phyloP scores from a whole-genome alignment of 768 basidiomycete species.

The Auricularia sp. region DNA sequence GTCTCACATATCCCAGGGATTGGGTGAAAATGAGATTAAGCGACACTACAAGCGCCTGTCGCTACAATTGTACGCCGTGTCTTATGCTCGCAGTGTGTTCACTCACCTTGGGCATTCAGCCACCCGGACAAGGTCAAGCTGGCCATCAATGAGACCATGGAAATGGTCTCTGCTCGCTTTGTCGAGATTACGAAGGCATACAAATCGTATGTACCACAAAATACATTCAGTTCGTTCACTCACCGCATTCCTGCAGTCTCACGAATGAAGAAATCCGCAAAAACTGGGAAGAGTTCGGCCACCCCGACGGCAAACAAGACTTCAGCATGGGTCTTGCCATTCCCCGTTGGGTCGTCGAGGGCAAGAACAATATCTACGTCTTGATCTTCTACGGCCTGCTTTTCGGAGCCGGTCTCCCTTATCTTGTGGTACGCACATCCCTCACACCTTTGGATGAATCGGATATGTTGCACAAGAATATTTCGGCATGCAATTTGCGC shows the following conservation, averaged over 20 bases:
- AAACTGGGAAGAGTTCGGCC: constrained; percentile 81
- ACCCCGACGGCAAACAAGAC: constrained; percentile 96
- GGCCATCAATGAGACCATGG: constrained; percentile 71
- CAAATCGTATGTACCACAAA: too few relatives aligned
- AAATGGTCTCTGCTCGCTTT: constrained; percentile 77
- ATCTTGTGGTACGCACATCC: too few relatives aligned
- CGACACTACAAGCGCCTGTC: constrained; percentile 90
- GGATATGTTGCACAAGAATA: too few relatives aligned
- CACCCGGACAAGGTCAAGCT: constrained; percentile 95
- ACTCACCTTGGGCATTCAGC: constrained; percentile 30
- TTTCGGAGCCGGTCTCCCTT: constrained; percentile 81
- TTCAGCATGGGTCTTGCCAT: constrained; percentile 91
- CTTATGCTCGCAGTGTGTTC: background rate
- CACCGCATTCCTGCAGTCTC: too few relatives aligned
- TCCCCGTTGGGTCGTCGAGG: constrained; percentile 86
- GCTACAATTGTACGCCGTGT: constrained; percentile 51
- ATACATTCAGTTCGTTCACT: too few relatives aligned
- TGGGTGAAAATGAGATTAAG: constrained; percentile 86
- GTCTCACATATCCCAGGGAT: constrained; percentile 31
- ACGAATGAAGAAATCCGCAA: constrained; percentile 88
- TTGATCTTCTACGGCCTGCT: constrained; percentile 77
- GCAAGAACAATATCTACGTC: constrained; percentile 86
- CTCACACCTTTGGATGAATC: too few relatives aligned
- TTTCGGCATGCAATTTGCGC: too few relatives aligned
- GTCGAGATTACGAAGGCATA: constrained; percentile 96